Evolutionary conservation across 495 filamentous ascomycete species (phyloP), one percentile per base, ranked within the genome.

Genomic region (Aspergillus asperescens): DNA sequence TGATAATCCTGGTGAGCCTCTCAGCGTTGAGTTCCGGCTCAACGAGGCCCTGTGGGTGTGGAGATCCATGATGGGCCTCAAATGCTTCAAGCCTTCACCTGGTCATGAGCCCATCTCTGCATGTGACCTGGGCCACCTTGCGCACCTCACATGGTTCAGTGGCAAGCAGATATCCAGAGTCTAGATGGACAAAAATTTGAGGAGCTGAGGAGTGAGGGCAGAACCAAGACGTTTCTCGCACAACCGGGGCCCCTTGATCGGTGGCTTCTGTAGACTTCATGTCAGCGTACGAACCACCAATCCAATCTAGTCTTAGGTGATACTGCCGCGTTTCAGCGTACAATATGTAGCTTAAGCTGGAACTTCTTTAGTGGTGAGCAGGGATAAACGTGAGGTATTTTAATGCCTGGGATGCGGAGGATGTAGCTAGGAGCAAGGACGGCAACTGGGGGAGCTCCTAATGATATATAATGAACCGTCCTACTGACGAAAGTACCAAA

Each of bases 31-130:
- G 35, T 38, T 31, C 31, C 15, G 23, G 20, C 23, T 16, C 9
- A 29, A 50, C 37, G 37, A 24, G 15, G 25, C 35, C 25, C n/a
- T n/a, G n/a, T n/a, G n/a, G n/a, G n/a, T 41, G 48, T 35, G 41
- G 48, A 49, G 34, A 46, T 46, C 34, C 34, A 46, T 19, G 29
- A 31, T 20, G 28, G 13, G 27, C 29, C 7, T 35, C 20, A 45
- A 31, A 15, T 38, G 47, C 34, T 40, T 23, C n/a, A 47, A 42
- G n/a, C 20, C 37, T 32, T 27, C 39, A 29, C 12, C n/a, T n/a
- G 50, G 34, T 53, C 41, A 46, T 53, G 42, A 40, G 42, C 34
- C 32, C 51, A 29, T 29, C 25, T 29, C 43, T 34, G 46, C 51
- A 54, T 54, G 51, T 51, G 48, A 51, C 27, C n/a, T 25, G 18